phyloP scores from a whole-genome alignment of 495 filamentous ascomycete species.

The Xylaria flabelliformis region DNA sequence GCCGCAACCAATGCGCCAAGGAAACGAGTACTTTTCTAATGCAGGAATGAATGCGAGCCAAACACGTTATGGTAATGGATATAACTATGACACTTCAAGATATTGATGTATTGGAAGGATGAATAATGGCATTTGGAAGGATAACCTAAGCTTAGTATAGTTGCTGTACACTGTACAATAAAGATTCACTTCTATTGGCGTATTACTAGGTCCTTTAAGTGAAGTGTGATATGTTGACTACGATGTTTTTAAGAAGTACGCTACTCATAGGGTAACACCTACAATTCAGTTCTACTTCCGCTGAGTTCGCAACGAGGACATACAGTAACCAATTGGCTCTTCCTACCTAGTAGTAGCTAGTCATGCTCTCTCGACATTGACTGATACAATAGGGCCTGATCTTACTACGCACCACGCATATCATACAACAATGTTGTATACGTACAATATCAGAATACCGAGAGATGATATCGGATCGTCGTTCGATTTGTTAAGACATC shows the following conservation, averaged over 20 bases:
- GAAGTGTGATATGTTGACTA: background rate
- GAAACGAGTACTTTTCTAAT: conserved; percentile 32
- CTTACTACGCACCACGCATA: too few relatives aligned
- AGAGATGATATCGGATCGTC: too few relatives aligned
- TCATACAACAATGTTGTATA: background rate
- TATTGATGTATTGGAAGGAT: conserved; percentile 31
- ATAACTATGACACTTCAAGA: conserved; percentile 43
- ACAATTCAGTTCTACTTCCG: background rate
- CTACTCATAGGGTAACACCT: background rate
- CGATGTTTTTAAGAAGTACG: background rate
- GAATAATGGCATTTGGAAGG: background rate
- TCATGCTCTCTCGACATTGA: too few relatives aligned
- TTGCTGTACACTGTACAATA: conserved; percentile 19
- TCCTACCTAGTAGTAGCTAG: too few relatives aligned
- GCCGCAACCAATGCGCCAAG: conserved; percentile 47
- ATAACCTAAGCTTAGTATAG: background rate
- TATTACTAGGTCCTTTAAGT: background rate
- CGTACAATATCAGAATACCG: background rate
- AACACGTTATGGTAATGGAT: conserved; percentile 37
- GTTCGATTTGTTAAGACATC: too few relatives aligned
- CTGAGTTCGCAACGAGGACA: too few relatives aligned
- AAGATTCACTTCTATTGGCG: conserved; percentile 9
- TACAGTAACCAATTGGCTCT: too few relatives aligned
- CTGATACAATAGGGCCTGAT: too few relatives aligned
- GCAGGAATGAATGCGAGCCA: conserved; percentile 31